A percentile compares a stretch with the other conserved stretches of the same genome.
phyloP scores from a whole-genome alignment of 768 basidiomycete species.

The Leccinum variicolor region DNA sequence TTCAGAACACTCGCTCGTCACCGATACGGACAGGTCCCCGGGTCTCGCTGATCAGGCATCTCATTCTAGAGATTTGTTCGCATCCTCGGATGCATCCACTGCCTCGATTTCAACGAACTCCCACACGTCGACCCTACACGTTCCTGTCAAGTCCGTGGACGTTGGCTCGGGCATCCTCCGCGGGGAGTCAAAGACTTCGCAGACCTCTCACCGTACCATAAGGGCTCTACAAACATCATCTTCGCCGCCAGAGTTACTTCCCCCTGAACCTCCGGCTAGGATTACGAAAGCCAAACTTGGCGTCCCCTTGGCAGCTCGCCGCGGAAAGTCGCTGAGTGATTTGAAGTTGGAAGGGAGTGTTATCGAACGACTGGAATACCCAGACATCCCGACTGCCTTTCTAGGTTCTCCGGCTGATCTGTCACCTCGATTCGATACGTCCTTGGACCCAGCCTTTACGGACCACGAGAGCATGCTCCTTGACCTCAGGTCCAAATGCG shows the following conservation, averaged over 20 bases:
- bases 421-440: constrained; percentile 28
- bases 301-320: constrained; percentile 36
- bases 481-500: constrained; percentile 32
- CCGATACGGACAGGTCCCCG: background rate
- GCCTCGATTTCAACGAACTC: background rate
- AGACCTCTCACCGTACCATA: background rate
- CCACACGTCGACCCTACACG: background rate
- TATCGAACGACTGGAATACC: constrained; percentile 30
- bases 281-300: constrained; percentile 4
- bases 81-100: constrained; percentile 5
- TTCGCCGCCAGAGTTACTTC: background rate
- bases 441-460: constrained; percentile 17
- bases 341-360: constrained; percentile 22
- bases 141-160: constrained; percentile 9
- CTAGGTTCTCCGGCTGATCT: constrained; percentile 34
- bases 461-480: constrained; percentile 37
- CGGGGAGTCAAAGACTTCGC: background rate
- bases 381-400: constrained; percentile 43
- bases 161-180: constrained; percentile 2
- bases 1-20: background rate
- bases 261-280: background rate
- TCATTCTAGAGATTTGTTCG: background rate
- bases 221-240: background rate
- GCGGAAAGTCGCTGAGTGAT: constrained; percentile 34
- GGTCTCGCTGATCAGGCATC: background rate